These are phyloP conservation scores for Purpureocillium takamizusanense DNA, from an alignment of 2,329 filamentous ascomycete species.

Conservation along the genomic window DNA sequence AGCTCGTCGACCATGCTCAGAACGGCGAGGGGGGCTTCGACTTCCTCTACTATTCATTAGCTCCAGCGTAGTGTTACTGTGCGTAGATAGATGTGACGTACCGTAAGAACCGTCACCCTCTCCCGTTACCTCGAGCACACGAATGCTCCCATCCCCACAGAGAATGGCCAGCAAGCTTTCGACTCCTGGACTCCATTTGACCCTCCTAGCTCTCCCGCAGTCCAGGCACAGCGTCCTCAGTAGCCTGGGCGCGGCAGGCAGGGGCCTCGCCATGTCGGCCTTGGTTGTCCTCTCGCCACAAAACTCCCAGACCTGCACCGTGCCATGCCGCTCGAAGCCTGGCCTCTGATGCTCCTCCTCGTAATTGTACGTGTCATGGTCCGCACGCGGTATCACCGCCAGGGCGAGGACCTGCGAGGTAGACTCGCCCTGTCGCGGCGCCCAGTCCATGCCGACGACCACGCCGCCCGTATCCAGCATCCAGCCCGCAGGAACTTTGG, in stretches of 20 bases:
- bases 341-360: conserved; percentile 26
- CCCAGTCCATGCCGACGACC: conserved; percentile 44
- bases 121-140: conserved; percentile 29
- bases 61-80: neutral
- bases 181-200: conserved; percentile 45
- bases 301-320: conserved; percentile 45
- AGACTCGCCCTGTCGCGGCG: conserved; percentile 23
- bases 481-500: conserved; percentile 33
- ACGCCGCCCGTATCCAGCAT: conserved; percentile 46
- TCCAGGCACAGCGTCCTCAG: conserved; percentile 37
- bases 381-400: conserved; percentile 38
- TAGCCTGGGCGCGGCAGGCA: conserved; percentile 26
- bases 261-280: conserved; percentile 23
- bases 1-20: conserved; percentile 38
- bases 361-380: conserved; percentile 35
- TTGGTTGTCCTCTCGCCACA: conserved; percentile 17
- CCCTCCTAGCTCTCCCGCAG: conserved; percentile 38
- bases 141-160: conserved; percentile 40
- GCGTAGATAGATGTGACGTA: conserved; percentile 15
- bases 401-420: conserved; percentile 41
- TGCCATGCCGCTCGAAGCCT: conserved; percentile 32
- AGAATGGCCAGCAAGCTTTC: conserved; percentile 36
- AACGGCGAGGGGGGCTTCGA: conserved; percentile 33
- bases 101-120: conserved; percentile 26
- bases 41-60: conserved; percentile 26